Evolutionary conservation across 257 asterid genomes (phyloP).

Genomic region (Ilex asprella): DNA sequence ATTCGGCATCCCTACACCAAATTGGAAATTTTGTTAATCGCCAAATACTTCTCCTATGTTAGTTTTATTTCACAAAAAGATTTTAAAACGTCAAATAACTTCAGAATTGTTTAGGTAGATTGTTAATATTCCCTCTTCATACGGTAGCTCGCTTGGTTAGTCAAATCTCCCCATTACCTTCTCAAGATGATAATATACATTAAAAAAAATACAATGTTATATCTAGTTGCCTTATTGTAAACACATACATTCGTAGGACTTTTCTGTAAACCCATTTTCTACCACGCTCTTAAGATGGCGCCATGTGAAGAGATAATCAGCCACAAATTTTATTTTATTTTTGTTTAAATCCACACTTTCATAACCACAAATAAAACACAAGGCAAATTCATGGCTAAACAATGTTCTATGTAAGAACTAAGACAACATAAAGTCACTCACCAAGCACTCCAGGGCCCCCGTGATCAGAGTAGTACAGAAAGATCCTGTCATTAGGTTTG

Average conservation of each 20-base stretch:
- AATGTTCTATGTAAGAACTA: background rate
- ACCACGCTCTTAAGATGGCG: too few species aligned
- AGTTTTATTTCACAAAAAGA: background rate
- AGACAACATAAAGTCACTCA: slow-evolving; percentile 16
- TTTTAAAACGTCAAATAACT: background rate
- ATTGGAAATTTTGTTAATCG: background rate
- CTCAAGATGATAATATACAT: too few species aligned
- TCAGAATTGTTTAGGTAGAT: background rate
- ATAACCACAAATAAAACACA: background rate
- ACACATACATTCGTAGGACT: too few species aligned
- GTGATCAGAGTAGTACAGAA: slow-evolving; percentile 79
- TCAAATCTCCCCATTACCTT: too few species aligned
- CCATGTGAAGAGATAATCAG: too few species aligned
- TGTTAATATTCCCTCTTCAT: too few species aligned
- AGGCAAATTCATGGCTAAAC: background rate
- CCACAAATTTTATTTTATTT: too few species aligned
- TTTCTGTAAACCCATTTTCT: too few species aligned
- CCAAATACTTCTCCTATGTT: background rate
- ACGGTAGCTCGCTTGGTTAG: too few species aligned
- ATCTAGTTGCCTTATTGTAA: too few species aligned
- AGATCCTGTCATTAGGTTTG: slow-evolving; percentile 63
- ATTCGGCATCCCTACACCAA: slow-evolving; percentile 65
- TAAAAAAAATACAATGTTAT: too few species aligned
- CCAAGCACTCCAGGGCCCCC: slow-evolving; percentile 98
- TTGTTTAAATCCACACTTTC: too few species aligned